Percentiles rank a stretch among this genome's conserved stretches.
These are phyloP conservation scores for Chondrostereum purpureum DNA, from an alignment of 1,284 basidiomycete species.

Conservation along the genomic window DNA sequence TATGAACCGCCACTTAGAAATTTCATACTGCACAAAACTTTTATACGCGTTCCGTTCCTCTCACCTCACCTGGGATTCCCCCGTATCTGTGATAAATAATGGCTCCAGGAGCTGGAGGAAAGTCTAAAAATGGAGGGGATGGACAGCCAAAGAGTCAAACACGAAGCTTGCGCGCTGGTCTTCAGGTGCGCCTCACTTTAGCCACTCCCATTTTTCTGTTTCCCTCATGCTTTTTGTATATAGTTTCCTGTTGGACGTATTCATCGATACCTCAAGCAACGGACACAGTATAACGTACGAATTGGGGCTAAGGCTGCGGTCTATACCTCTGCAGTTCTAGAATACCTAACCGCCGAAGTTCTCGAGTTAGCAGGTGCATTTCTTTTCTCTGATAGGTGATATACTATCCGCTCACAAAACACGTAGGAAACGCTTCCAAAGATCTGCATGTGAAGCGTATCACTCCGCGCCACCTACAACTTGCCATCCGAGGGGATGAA, in stretches of 20 bases:
- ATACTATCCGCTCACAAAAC: background rate
- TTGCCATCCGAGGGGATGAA: slow-evolving; percentile 95
- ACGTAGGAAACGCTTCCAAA: slow-evolving; percentile 88
- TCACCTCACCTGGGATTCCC: background rate
- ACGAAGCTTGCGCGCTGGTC: slow-evolving; percentile 75
- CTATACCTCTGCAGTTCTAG: slow-evolving; percentile 86
- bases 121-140: slow-evolving; percentile 30
- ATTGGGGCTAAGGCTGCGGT: slow-evolving; percentile 92
- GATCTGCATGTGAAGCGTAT: slow-evolving; percentile 96
- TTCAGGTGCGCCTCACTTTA: slow-evolving; percentile 56
- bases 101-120: slow-evolving; percentile 36
- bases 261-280: slow-evolving; percentile 89
- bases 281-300: slow-evolving; percentile 90
- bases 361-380: slow-evolving; percentile 78
- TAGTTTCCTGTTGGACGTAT: slow-evolving; percentile 93
- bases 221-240: background rate
- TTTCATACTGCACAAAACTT: background rate
- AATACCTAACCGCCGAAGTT: slow-evolving; percentile 89
- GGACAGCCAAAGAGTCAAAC: slow-evolving; percentile 40
- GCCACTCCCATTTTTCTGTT: background rate
- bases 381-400: background rate
- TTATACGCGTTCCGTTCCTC: background rate
- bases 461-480: slow-evolving; percentile 88
- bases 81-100: slow-evolving; percentile 23
- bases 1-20: background rate